Conservation (phyloP, 306 rosid genomes). For the Macrotyloma uniflorum region DNA sequence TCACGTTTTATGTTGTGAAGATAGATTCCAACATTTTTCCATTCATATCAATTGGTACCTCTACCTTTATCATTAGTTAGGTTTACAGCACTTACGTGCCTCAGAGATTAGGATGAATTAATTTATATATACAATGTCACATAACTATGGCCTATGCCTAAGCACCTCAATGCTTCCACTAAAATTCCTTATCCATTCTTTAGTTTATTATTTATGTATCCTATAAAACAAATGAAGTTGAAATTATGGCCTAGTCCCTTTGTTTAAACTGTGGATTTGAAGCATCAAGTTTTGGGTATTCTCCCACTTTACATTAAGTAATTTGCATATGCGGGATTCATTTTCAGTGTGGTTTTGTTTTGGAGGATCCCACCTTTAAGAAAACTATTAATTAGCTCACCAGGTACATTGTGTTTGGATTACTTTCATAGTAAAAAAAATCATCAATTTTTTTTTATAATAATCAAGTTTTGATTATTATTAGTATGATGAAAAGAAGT, state of each 20-base stretch:
- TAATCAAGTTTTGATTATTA: no score
- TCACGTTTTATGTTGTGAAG: slow-evolving; percentile 34
- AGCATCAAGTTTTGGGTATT: slow-evolving; percentile 39
- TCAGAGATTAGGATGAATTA: slow-evolving; percentile 12
- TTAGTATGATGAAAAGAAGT: background rate
- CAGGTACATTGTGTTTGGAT: no score
- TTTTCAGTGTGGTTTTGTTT: slow-evolving; percentile 1
- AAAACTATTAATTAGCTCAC: background rate
- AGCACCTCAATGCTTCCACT: slow-evolving; percentile 29
- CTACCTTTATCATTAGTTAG: slow-evolving; percentile 24
- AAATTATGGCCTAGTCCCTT: slow-evolving; percentile 36
- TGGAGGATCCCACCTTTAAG: background rate
- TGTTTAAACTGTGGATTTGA: slow-evolving; percentile 25
- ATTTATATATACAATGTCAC: no score
- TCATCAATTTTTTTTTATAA: no score
- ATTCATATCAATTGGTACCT: slow-evolving; percentile 33
- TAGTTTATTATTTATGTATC: slow-evolving; percentile 27
- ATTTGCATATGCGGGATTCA: background rate
- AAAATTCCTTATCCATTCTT: slow-evolving; percentile 44
- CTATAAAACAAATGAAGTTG: background rate
- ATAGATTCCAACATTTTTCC: slow-evolving; percentile 58
- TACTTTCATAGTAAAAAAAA: no score
- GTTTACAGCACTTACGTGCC: slow-evolving; percentile 16
- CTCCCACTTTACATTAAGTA: slow-evolving; percentile 36
- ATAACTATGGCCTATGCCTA: no score